Evolutionary conservation across 2,329 filamentous ascomycete species (phyloP).

Genomic region (Diaporthe sp.): DNA sequence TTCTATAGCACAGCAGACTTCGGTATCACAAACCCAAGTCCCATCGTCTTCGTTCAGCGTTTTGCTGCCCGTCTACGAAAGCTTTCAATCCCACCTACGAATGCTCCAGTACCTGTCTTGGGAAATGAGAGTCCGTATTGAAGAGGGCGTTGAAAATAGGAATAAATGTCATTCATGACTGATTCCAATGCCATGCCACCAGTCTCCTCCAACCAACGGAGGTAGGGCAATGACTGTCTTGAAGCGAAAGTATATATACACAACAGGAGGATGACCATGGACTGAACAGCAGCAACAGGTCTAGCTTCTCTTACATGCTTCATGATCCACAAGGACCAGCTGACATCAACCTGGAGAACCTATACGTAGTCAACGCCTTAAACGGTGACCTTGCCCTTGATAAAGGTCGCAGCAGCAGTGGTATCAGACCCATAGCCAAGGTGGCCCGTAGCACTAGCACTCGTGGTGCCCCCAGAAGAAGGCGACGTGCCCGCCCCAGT

Average conservation of each 20-base stretch:
- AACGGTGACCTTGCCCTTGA: constrained; percentile 37
- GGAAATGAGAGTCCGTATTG: too few relatives aligned
- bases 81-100: too few relatives aligned
- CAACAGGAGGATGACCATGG: neutral
- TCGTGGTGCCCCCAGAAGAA: constrained; percentile 35
- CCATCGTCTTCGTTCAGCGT: too few relatives aligned
- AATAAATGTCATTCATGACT: neutral
- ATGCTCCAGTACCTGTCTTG: too few relatives aligned
- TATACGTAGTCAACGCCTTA: neutral
- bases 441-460: constrained; percentile 32
- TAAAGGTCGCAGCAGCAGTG: constrained; percentile 38
- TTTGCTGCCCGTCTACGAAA: too few relatives aligned
- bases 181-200: neutral
- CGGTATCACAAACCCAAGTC: too few relatives aligned
- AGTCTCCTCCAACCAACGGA: neutral
- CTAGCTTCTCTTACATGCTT: neutral
- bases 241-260: neutral
- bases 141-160: too few relatives aligned
- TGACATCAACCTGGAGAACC: neutral
- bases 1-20: too few relatives aligned
- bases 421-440: constrained; percentile 41
- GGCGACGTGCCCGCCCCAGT: constrained; percentile 21
- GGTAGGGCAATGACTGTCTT: neutral
- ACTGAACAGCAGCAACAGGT: neutral
- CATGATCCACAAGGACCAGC: too few relatives aligned